Evolutionary conservation across 2,329 filamentous ascomycete species (phyloP).

Genomic region (Onygenales sp.): DNA sequence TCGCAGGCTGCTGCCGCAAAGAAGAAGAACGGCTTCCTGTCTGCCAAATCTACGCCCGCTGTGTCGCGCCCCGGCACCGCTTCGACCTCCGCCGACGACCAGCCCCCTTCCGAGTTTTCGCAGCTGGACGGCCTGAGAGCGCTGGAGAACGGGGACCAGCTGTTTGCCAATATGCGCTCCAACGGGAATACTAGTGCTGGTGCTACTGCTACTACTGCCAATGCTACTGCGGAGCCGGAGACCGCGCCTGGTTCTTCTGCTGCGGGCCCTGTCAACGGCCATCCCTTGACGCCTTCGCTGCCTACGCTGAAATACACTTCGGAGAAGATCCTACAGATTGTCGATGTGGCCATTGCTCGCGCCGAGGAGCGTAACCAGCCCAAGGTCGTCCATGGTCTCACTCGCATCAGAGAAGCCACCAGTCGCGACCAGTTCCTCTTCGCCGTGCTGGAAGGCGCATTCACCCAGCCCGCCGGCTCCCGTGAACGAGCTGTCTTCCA

Average conservation of each 20-base stretch:
- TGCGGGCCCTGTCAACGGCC: conserved; percentile 2
- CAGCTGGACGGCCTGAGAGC: conserved; percentile 1
- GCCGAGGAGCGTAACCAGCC: conserved; percentile 21
- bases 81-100: conserved; percentile 10
- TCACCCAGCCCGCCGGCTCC: conserved; percentile 18
- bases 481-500: conserved; percentile 22
- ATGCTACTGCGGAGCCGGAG: conserved; percentile 10
- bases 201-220: background rate
- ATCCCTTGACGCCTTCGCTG: conserved; percentile 13
- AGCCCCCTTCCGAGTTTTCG: conserved; percentile 4
- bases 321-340: conserved; percentile 18
- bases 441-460: conserved; percentile 20
- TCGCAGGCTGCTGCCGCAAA: background rate
- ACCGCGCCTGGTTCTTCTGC: conserved; percentile 6
- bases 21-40: conserved; percentile 11
- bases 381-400: conserved; percentile 20
- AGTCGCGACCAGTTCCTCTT: conserved; percentile 23
- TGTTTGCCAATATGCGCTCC: background rate
- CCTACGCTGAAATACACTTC: conserved; percentile 17
- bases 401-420: conserved; percentile 20
- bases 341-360: conserved; percentile 19
- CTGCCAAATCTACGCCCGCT: conserved; percentile 7
- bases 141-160: background rate
- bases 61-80: conserved; percentile 12
- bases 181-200: conserved; percentile 1